Base-by-base conservation (phyloP, 305 asterid species). In the Withania somnifera region DNA sequence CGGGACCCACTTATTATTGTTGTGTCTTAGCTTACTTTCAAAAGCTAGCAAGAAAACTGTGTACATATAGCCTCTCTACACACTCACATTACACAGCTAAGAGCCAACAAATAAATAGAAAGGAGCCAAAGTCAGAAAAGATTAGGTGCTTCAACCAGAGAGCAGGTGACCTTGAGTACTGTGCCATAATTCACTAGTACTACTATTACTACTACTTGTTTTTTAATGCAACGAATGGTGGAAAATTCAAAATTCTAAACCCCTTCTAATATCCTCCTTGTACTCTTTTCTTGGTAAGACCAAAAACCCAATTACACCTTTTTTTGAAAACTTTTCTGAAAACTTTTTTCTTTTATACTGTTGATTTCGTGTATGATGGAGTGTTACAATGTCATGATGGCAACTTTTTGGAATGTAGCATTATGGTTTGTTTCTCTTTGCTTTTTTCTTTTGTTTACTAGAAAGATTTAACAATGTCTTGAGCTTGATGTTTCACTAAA, bases 261-360 rank as follows among this genome's bases (percentile, higher is more conserved):
- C n/a, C n/a, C n/a, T n/a, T n/a, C n/a, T n/a, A n/a, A n/a, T n/a
- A n/a, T n/a, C n/a, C n/a, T n/a, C n/a, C n/a, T n/a, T n/a, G n/a
- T n/a, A n/a, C n/a, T n/a, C n/a, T n/a, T n/a, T n/a, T 60, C 84
- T 82, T 82, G 95, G 93, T 88, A 87, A 90, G 91, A 79, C 81
- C 84, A 76, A 28, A 73, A 24, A 68, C 36, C 42, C 26, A 64
- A 36, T n/a, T 58, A 71, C 22, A 58, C 0, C n/a, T 2, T 5
- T 61, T 64, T 36, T 36, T 5, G 6, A 4, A 34, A 6, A 6
- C 5, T 34, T 34, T 34, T 34, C 5, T 34, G 38, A 34, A 34
- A 34, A 4, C 38, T 4, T 6, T 6, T 34, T 6, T 34, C 38
- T 34, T 22, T 67, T 67, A 14, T n/a, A 63, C 51, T 45, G 51